These are phyloP conservation scores for Hebeloma cylindrosporum DNA, from an alignment of 768 basidiomycete species.

Conservation along the genomic window DNA sequence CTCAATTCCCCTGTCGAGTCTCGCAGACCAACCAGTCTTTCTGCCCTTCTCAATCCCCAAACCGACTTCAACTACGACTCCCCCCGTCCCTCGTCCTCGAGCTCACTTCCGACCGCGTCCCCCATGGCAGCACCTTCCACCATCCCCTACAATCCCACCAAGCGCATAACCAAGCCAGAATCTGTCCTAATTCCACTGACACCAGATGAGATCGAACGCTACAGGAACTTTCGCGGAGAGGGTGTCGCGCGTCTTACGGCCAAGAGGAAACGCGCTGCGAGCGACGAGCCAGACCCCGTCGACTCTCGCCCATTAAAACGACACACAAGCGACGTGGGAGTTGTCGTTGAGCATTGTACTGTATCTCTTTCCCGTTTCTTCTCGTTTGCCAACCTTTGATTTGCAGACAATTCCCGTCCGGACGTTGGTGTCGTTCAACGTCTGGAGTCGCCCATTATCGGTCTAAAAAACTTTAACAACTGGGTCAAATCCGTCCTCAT, in stretches of 20 bases:
- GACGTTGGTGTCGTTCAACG: conserved; percentile 88
- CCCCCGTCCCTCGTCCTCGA: conserved; percentile 33
- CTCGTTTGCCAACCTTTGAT: conserved; percentile 4
- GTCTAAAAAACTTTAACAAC: conserved; percentile 97
- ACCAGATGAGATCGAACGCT: conserved; percentile 57
- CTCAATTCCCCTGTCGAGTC: conserved; percentile 67
- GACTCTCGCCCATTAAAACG: conserved; percentile 46
- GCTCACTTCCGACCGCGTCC: conserved; percentile 24
- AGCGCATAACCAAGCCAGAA: conserved; percentile 57
- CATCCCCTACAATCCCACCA: conserved; percentile 64
- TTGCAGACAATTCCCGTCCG: conserved; percentile 85
- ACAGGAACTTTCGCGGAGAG: conserved; percentile 54
- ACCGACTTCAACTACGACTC: conserved; percentile 19
- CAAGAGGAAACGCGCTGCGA: conserved; percentile 52
- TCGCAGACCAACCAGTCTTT: conserved; percentile 76
- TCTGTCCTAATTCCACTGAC: conserved; percentile 68
- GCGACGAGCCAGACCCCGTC: conserved; percentile 34
- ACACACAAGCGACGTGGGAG: conserved; percentile 65
- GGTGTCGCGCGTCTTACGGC: conserved; percentile 50
- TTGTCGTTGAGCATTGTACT: conserved; percentile 76
- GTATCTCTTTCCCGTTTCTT: conserved; percentile 7
- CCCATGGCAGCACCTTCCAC: conserved; percentile 34
- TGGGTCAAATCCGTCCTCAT: conserved; percentile 99
- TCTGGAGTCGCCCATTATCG: conserved; percentile 89
- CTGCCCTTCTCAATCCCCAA: conserved; percentile 64